Conservation (phyloP, 202 grass and related monocot genomes). For the Panicum virgatum region DNA sequence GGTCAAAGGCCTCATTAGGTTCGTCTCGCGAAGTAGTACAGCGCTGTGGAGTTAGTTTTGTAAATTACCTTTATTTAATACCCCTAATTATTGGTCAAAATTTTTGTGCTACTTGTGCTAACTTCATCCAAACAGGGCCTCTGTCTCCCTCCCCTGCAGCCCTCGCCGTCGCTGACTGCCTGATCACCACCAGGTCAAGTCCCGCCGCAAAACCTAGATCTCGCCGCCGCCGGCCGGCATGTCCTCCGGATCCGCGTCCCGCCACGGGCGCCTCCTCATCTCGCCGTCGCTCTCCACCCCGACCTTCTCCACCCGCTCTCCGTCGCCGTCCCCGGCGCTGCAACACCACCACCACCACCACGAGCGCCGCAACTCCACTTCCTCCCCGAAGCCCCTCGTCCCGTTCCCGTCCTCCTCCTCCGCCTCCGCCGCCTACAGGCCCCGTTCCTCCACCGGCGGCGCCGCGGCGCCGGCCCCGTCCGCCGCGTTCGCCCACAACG, state of each 20-base stretch:
- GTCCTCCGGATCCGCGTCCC: conserved; percentile 58
- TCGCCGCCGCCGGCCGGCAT: conserved; percentile 24
- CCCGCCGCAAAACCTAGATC: conserved; percentile 37
- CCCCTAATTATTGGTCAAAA: too few species aligned
- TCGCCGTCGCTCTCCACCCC: conserved; percentile 70
- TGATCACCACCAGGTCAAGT: too few species aligned
- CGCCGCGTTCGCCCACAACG: conserved; percentile 67
- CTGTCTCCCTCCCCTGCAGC: too few species aligned
- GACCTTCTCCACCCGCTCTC: conserved; percentile 62
- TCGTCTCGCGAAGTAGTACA: too few species aligned
- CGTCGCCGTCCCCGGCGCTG: conserved; percentile 40
- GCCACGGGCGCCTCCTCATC: conserved; percentile 74
- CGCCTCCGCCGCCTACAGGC: conserved; percentile 24
- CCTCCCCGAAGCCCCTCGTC: conserved; percentile 53
- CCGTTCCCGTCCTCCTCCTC: conserved; percentile 37
- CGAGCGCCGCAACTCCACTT: conserved; percentile 47
- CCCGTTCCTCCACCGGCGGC: conserved; percentile 21
- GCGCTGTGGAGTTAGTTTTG: too few species aligned
- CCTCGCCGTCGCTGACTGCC: too few species aligned
- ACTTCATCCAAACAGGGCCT: too few species aligned
- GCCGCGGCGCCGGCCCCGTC: conserved; percentile 16
- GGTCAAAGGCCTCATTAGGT: too few species aligned
- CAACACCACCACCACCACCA: conserved; percentile 45
- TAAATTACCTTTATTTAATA: too few species aligned
- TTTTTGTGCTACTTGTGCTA: too few species aligned